A percentile compares a stretch with the other conserved stretches of the same genome.
Conservation (phyloP, 306 rosid species). For the Begonia masoniana region DNA sequence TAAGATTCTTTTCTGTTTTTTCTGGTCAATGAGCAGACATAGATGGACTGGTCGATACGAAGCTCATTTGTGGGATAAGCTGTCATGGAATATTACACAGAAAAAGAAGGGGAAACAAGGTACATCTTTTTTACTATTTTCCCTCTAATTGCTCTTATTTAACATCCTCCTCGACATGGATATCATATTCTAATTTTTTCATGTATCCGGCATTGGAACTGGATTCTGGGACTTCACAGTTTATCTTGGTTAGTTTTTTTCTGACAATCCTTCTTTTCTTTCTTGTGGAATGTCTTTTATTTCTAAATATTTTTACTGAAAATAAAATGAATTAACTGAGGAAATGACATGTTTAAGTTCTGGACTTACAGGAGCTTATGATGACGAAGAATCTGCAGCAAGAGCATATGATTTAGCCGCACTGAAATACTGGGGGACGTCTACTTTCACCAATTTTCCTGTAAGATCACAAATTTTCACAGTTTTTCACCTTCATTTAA, state of each 20-base stretch:
- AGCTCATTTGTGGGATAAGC: constrained; percentile 95
- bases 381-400: constrained; percentile 88
- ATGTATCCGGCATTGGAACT: not conserved
- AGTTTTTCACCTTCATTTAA: not conserved
- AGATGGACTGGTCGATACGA: constrained; percentile 89
- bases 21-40: constrained; percentile 31
- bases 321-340: not conserved
- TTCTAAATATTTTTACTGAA: too few species aligned
- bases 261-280: not conserved
- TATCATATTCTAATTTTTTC: constrained; percentile 4
- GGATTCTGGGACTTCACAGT: constrained; percentile 16
- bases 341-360: not conserved
- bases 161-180: not conserved
- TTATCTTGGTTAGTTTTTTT: constrained; percentile 32
- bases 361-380: constrained; percentile 57
- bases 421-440: constrained; percentile 74
- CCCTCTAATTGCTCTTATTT: constrained; percentile 6
- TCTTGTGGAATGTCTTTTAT: not conserved
- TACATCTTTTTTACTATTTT: not conserved
- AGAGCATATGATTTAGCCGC: constrained; percentile 96
- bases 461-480: constrained; percentile 13
- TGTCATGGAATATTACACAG: constrained; percentile 83
- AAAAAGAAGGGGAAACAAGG: constrained; percentile 97
- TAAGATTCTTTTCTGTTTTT: not conserved
- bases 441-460: constrained; percentile 77